Evolutionary conservation across 768 basidiomycete species (phyloP).

Genomic region (Kwoniella bestiolae): DNA sequence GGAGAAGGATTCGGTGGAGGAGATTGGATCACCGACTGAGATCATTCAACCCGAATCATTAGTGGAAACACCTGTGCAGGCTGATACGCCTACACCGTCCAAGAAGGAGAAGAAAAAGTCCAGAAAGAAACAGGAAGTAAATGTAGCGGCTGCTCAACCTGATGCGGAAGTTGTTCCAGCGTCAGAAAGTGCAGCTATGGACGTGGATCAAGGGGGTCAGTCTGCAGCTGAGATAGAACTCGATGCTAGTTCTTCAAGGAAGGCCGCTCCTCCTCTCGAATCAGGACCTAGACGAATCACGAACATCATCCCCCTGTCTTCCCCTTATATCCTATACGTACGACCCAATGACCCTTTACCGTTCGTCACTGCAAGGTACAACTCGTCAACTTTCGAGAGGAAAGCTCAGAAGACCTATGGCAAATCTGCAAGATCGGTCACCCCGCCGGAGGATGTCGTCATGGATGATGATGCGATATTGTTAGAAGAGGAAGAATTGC

Average conservation of each 20-base stretch:
- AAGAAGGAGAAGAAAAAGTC: neutral
- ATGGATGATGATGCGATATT: neutral
- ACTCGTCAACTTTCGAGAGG: constrained; percentile 8
- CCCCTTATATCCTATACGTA: constrained; percentile 12
- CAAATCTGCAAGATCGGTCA: neutral
- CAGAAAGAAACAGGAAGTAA: neutral
- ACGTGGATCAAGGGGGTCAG: neutral
- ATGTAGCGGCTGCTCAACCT: too few species aligned
- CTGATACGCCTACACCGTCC: neutral
- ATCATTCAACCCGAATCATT: neutral
- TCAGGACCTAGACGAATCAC: neutral
- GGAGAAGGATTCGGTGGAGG: neutral
- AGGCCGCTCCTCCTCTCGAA: neutral
- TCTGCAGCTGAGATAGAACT: neutral
- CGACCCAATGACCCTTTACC: constrained; percentile 11
- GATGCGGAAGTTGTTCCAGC: too few species aligned
- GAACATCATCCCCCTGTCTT: constrained; percentile 9
- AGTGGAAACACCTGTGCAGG: neutral
- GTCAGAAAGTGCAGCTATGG: neutral
- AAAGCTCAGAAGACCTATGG: neutral
- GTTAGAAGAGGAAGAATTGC: constrained; percentile 7
- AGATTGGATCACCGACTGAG: neutral
- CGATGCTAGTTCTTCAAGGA: neutral
- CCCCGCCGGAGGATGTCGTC: neutral
- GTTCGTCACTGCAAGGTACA: constrained; percentile 2